These are phyloP conservation scores for Nakazawaea ambrosiae DNA, from an alignment of 805 yeast genomes.

Conservation along the genomic window DNA sequence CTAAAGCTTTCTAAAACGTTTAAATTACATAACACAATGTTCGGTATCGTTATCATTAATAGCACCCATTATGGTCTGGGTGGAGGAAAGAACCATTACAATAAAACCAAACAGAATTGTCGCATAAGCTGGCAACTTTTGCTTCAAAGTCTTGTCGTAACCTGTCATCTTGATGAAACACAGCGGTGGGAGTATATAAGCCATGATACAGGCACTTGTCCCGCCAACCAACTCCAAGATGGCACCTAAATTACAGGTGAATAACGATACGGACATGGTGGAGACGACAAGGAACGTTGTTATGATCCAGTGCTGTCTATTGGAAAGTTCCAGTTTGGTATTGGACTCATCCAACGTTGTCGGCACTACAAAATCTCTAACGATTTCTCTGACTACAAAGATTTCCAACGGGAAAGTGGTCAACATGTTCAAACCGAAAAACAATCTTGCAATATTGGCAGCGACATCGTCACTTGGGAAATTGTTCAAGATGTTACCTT, in stretches of 20 bases:
- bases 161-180: constrained; percentile 66
- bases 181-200: constrained; percentile 84
- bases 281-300: constrained; percentile 60
- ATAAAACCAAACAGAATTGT: constrained; percentile 67
- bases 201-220: constrained; percentile 87
- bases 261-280: constrained; percentile 69
- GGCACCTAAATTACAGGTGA: constrained; percentile 85
- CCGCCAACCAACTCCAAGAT: constrained; percentile 88
- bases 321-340: constrained; percentile 28
- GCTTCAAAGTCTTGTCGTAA: constrained; percentile 28
- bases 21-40: constrained; percentile 35
- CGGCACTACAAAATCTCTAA: constrained; percentile 51
- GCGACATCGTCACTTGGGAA: constrained; percentile 68
- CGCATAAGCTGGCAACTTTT: constrained; percentile 49
- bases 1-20: no score
- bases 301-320: constrained; percentile 48
- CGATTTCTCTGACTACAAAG: constrained; percentile 83
- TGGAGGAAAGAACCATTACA: constrained; percentile 77
- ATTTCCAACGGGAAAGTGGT: constrained; percentile 89
- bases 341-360: constrained; percentile 13
- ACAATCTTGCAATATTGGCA: constrained; percentile 81
- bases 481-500: constrained; percentile 85
- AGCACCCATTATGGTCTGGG: constrained; percentile 55
- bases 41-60: constrained; percentile 31
- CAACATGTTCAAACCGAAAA: constrained; percentile 88